These are phyloP conservation scores for Rosa multiflora DNA, from an alignment of 306 rosid species.

Conservation along the genomic window DNA sequence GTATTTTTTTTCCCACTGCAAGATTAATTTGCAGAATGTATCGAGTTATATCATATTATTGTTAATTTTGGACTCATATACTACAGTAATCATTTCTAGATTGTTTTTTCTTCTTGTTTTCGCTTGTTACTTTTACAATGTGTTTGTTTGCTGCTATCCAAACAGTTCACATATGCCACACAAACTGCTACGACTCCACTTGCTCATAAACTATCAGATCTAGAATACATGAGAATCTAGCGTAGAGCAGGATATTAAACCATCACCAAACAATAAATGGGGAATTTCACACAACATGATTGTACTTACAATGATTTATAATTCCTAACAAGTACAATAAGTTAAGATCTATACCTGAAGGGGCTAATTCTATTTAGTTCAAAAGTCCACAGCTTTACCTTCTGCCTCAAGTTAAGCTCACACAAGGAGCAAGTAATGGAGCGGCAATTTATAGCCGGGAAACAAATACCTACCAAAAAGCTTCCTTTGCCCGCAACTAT, in stretches of 20 bases:
- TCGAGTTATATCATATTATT: background rate
- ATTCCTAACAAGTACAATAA: background rate
- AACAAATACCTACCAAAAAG: background rate
- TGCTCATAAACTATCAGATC: background rate
- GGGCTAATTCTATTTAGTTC: background rate
- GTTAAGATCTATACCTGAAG: background rate
- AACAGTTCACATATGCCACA: background rate
- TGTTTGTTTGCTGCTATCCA: background rate
- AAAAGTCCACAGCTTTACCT: background rate
- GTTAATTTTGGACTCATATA: background rate
- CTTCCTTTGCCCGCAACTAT: background rate
- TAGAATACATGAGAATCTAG: background rate
- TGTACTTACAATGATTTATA: background rate
- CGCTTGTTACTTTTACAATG: background rate
- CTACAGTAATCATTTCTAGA: no score
- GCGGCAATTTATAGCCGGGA: background rate
- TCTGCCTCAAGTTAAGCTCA: background rate
- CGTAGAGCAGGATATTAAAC: background rate
- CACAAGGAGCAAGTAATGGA: background rate
- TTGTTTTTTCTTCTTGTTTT: background rate
- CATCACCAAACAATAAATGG: background rate
- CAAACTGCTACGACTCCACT: background rate
- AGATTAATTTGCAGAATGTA: background rate
- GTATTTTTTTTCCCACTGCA: background rate
- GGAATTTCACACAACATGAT: background rate